Percentiles rank a stretch among this genome's conserved stretches.
These are phyloP conservation scores for Volvox africanus DNA, from an alignment of 139 green algal species.

Conservation along the genomic window DNA sequence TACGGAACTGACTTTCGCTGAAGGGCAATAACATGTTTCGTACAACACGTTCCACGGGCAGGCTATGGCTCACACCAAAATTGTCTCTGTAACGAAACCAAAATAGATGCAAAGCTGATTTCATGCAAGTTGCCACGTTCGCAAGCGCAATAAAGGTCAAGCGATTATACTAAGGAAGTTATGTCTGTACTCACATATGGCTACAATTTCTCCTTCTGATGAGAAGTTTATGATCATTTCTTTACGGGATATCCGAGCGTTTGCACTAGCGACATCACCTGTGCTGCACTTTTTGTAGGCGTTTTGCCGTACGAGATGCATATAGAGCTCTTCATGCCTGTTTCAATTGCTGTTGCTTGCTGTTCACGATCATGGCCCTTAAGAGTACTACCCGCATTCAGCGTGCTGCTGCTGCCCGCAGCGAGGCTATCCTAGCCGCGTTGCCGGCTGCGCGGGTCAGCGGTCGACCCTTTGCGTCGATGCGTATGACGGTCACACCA, in stretches of 20 bases:
- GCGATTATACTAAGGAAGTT: no score
- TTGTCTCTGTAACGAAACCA: no score
- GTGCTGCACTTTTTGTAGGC: slow-evolving; percentile 14
- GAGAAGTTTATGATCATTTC: neutral
- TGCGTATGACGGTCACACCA: neutral
- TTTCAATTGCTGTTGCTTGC: neutral
- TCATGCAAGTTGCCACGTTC: no score
- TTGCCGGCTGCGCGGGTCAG: slow-evolving; percentile 17
- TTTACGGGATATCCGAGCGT: neutral
- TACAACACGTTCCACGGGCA: no score
- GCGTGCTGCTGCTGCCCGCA: slow-evolving; percentile 4
- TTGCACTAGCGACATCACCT: neutral
- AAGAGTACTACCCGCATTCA: slow-evolving; percentile 25
- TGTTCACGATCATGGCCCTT: slow-evolving; percentile 22
- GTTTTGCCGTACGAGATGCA: slow-evolving; percentile 31
- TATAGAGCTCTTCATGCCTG: neutral
- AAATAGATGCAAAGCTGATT: no score
- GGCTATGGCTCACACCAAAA: no score
- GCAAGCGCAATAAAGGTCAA: no score
- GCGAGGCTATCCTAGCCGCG: slow-evolving; percentile 5
- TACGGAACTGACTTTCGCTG: no score
- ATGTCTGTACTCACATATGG: no score
- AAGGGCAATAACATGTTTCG: no score
- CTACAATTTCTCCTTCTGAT: no score
- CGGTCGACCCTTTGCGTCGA: neutral